Evolutionary conservation across 2,329 filamentous ascomycete species (phyloP).

Genomic region (Claviceps sp.): DNA sequence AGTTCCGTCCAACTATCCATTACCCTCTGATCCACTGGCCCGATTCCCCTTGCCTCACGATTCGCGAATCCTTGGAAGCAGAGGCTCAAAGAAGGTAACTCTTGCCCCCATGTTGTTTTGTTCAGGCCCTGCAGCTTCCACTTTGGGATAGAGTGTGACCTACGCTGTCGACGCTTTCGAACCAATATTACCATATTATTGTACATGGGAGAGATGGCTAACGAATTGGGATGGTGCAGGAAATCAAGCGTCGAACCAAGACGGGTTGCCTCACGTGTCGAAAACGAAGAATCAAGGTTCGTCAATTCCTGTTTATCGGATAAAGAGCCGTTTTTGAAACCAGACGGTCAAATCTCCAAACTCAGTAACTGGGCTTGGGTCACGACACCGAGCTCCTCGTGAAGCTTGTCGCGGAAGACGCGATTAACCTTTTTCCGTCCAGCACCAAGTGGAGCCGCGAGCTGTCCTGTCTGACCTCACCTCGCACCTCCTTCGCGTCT

Average conservation of each 20-base stretch:
- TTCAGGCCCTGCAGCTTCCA: no score
- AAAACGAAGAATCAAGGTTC: conserved; percentile 48
- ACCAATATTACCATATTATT: not conserved
- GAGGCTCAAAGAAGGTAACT: conserved; percentile 43
- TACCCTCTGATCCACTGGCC: conserved; percentile 29
- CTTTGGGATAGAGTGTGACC: no score
- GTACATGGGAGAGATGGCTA: not conserved
- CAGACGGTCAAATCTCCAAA: no score
- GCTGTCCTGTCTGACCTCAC: conserved; percentile 1
- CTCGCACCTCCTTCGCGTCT: not conserved
- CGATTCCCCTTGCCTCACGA: conserved; percentile 36
- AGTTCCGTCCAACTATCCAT: conserved; percentile 23
- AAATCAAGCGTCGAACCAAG: conserved; percentile 50
- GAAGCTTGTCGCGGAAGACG: not conserved
- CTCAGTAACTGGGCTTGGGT: no score
- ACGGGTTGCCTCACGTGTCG: conserved; percentile 50
- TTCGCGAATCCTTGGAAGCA: conserved; percentile 31
- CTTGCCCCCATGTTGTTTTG: conserved; percentile 7
- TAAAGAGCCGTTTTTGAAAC: no score
- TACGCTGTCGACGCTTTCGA: not conserved
- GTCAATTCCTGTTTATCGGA: conserved; percentile 11
- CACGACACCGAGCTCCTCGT: not conserved
- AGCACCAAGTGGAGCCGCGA: conserved; percentile 1
- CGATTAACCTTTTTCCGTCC: conserved; percentile 3
- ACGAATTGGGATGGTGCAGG: conserved; percentile 24